Evolutionary conservation across 2,329 filamentous ascomycete species (phyloP), one percentile per base, ranked within the genome.

Genomic region (Verticillium nonalfalfae): DNA sequence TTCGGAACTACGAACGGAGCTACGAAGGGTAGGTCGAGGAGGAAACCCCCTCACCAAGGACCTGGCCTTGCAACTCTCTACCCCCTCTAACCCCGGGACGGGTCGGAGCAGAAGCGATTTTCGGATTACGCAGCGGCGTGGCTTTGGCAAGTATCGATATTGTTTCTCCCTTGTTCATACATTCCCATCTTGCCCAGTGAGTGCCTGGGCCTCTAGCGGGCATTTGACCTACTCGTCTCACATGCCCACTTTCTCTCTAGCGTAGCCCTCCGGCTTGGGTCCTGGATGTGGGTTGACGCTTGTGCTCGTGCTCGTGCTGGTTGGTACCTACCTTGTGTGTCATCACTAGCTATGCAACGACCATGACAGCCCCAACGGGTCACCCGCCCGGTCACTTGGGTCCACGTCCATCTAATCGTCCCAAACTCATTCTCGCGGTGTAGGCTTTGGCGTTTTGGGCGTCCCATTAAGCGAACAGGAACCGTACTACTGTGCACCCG

Each of bases 221-320:
- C 45, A 52, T 52, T 18, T 18, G 45, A 10, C 26, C 35, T n/a
- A 31, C 57, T 58, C 57, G 57, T 58, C 57, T 58, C 18, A 39
- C 57, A 58, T 58, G 38, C 57, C 57, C 57, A 21, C 39, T 58
- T 58, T 58, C 57, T 45, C 38, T 58, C 57, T 58, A 58, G 57
- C 57, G 57, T 14, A 39, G 56, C 34, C 55, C 55, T 36, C 15
- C 15, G 18, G 15, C 33, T 38, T 36, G 33, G 15, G 9, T 13
- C 18, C 38, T 57, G 55, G 35, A 13, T 36, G 35, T 36, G 35
- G 9, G 35, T 36, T 31, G 26, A 31, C 26, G 26, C 26, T 10
- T 36, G 35, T 36, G 35, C 35, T 36, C 18, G 45, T 52, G 45
- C 21, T 52, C 9, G 35, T 36, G 35, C 9, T 36, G 35, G 9